These are phyloP conservation scores for Rhizoclosmatium sp. DNA, from an alignment of 192 early-diverging fungal species.

Conservation along the genomic window DNA sequence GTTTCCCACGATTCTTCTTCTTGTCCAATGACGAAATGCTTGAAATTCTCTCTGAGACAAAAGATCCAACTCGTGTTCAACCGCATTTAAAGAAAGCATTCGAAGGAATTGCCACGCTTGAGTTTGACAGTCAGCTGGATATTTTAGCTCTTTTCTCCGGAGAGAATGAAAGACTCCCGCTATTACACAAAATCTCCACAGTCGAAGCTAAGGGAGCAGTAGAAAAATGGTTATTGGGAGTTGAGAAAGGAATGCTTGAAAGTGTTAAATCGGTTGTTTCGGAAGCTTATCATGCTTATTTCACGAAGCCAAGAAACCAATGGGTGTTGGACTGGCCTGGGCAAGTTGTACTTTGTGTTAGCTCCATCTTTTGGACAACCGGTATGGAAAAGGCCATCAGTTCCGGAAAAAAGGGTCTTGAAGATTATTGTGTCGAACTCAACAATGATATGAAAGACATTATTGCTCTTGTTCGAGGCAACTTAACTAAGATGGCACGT, in stretches of 20 bases:
- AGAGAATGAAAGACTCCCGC: slow-evolving; percentile 63
- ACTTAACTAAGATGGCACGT: slow-evolving; percentile 67
- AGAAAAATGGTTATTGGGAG: slow-evolving; percentile 64
- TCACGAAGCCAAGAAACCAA: slow-evolving; percentile 55
- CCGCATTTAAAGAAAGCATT: slow-evolving; percentile 74
- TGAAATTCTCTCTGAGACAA: slow-evolving; percentile 72
- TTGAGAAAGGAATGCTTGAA: slow-evolving; percentile 65
- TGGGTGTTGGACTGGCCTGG: slow-evolving; percentile 75
- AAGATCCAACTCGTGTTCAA: slow-evolving; percentile 69
- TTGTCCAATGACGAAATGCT: slow-evolving; percentile 75
- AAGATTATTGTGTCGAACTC: slow-evolving; percentile 52
- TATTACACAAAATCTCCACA: slow-evolving; percentile 63
- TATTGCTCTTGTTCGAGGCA: slow-evolving; percentile 65
- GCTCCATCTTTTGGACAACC: slow-evolving; percentile 67
- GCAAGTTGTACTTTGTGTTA: slow-evolving; percentile 67
- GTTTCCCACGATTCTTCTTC: slow-evolving; percentile 72
- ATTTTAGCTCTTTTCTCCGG: slow-evolving; percentile 61
- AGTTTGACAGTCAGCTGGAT: slow-evolving; percentile 67
- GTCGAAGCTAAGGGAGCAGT: slow-evolving; percentile 70
- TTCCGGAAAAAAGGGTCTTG: slow-evolving; percentile 59
- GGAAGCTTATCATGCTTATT: slow-evolving; percentile 61
- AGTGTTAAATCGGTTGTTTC: slow-evolving; percentile 60
- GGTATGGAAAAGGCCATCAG: slow-evolving; percentile 62
- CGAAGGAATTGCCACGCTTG: slow-evolving; percentile 65
- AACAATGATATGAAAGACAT: slow-evolving; percentile 65